Evolutionary conservation across 1,139 yeast genomes (phyloP).

Genomic region (Geotrichum siamense): DNA sequence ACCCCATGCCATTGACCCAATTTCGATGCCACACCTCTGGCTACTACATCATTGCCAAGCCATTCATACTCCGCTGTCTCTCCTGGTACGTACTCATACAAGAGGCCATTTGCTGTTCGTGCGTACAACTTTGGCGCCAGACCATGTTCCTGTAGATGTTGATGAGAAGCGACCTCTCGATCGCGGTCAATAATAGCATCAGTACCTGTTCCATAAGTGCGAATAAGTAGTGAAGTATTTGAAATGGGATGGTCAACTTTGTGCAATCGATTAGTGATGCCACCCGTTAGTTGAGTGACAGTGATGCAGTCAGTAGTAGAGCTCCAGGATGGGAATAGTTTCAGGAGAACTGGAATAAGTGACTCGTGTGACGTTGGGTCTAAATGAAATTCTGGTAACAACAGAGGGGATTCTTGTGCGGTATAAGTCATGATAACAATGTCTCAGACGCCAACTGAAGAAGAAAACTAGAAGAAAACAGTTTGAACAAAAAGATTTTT

Average conservation of each 20-base stretch:
- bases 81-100: constrained; percentile 66
- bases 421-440: too few species aligned
- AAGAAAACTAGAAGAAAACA: too few species aligned
- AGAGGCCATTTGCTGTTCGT: constrained; percentile 63
- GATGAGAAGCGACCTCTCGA: constrained; percentile 66
- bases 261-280: constrained; percentile 69
- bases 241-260: constrained; percentile 37
- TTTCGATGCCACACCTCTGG: constrained; percentile 55
- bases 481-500: too few species aligned
- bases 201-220: constrained; percentile 76
- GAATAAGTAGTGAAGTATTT: constrained; percentile 45
- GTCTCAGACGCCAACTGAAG: too few species aligned
- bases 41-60: constrained; percentile 43
- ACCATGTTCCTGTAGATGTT: constrained; percentile 50
- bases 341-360: too few species aligned
- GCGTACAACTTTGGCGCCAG: constrained; percentile 69
- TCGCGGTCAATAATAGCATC: constrained; percentile 66
- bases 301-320: too few species aligned
- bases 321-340: too few species aligned
- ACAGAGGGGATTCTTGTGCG: too few species aligned
- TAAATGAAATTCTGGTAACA: too few species aligned
- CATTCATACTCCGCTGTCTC: constrained; percentile 54
- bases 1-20: constrained; percentile 66
- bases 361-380: too few species aligned
- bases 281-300: constrained; percentile 67